Evolutionary conservation across 1,284 basidiomycete species (phyloP), one percentile per base, ranked within the genome.

Genomic region (Vanrija humicola): DNA sequence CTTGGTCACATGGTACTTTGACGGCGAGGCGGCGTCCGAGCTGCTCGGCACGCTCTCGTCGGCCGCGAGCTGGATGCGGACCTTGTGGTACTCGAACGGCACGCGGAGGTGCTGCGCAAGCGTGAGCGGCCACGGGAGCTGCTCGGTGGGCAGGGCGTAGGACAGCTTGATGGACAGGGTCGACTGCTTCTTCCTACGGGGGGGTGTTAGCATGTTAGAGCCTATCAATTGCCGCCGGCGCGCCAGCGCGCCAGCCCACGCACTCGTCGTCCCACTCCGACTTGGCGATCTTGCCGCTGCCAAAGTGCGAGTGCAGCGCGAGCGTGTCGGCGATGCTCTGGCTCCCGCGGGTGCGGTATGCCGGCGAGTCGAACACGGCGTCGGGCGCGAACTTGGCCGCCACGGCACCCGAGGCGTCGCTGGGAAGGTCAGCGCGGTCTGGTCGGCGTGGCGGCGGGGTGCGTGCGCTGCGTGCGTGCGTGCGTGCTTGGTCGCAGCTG

Each of bases 351-450:
- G 65, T 43, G 16, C 52, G 38, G 47, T 69, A 25, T 25, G 51
- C 43, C 5, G 54, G 52, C 18, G 60, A 61, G 34, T 59, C 54
- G 51, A 67, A 48, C 6, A 60, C 48, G 18, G 65, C 68, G 46
- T 70, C 56, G 29, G 64, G 46, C 25, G 73, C 64, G 46, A 73
- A 68, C 54, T 65, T 68, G 46, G 65, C 38, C 51, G 69, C 63
- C 45, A 75, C 59, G 14, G 65, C 69, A 14, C 58, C 56, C 48
- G 63, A 15, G 18, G 23, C 19, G 14, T 3, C 26, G 29, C 25
- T 42, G 14, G 6, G 48, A 14, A 19, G 21, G 48, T 18, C 1
- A 38, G 46, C 46, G 8, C 10, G 18, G 47, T 38, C 14, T 16
- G 12, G 21, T 18, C 12, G 53, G 40, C 16, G 40, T 12, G 16